Conservation (phyloP, 1,284 basidiomycete genomes). For the Peniophora sp. region DNA sequence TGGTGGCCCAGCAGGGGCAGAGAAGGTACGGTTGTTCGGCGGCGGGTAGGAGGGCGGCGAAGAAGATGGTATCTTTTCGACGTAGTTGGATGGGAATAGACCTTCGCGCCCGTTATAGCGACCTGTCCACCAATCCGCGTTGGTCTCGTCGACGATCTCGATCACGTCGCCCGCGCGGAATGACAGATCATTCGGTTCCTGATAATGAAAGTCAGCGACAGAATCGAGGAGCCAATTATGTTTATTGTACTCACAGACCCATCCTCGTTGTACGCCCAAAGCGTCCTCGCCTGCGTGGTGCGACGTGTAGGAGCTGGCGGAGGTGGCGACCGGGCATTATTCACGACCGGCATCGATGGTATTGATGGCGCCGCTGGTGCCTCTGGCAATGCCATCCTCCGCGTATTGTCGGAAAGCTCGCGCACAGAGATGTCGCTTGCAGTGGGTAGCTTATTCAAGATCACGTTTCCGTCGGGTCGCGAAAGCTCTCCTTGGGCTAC, state of each 20-base stretch:
- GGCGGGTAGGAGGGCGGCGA: conserved; percentile 9
- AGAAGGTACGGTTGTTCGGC: conserved; percentile 8
- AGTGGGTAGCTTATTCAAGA: conserved; percentile 41
- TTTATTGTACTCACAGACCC: conserved; percentile 29
- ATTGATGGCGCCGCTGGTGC: no score
- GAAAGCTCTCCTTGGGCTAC: conserved; percentile 51
- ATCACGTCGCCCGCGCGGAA: conserved; percentile 52
- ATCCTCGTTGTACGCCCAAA: conserved; percentile 62
- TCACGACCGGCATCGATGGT: background rate
- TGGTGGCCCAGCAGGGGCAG: background rate
- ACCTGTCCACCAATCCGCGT: conserved; percentile 63
- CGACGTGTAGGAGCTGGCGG: conserved; percentile 21
- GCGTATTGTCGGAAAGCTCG: conserved; percentile 11
- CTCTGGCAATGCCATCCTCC: conserved; percentile 10
- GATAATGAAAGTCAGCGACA: conserved; percentile 1
- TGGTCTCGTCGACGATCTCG: conserved; percentile 52
- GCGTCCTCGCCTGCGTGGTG: conserved; percentile 41
- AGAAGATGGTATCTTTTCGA: conserved; percentile 36
- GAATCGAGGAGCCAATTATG: background rate
- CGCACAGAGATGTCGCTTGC: conserved; percentile 3
- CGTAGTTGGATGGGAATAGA: conserved; percentile 57
- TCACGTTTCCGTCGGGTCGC: conserved; percentile 39
- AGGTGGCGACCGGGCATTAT: conserved; percentile 7
- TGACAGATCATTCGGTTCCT: conserved; percentile 55
- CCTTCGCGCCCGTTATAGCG: conserved; percentile 47